Base-by-base conservation (phyloP, 2,329 filamentous ascomycete species). In the Claviceps monticola region DNA sequence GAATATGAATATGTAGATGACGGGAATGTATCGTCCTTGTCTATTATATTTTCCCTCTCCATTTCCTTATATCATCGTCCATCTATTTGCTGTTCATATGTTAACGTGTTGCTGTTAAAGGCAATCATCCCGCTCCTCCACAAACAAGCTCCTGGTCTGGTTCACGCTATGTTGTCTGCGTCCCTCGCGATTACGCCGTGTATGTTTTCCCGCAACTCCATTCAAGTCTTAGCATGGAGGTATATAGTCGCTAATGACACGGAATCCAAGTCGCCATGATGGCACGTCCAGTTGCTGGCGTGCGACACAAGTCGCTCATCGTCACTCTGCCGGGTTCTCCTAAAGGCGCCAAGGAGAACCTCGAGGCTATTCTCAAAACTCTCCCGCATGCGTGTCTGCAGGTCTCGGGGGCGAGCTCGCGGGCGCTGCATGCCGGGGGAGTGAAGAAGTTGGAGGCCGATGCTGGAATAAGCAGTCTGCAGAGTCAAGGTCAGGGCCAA, bases 381-480 rank as follows among this genome's bases (percentile, higher is more conserved):
- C 70, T 98, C 5, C 90, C 91, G 0, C 93, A 98, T 68, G 93
- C 93, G n/a, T 98, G 93, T 59, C 71, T 86, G 7, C 91, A 97
- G 70, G 86, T 88, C 29, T 81, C 86, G 0, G 93, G 91, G 1
- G 82, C 80, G 14, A 81, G 95, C 62, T 97, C 93, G 0, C 78
- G 93, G 58, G 66, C 72, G 0, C 69, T 96, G 5, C 93, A 98
- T 65, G 74, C 75, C 0, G 89, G 89, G 2, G 91, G 93, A 1
- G 74, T 91, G 0, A 82, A 86, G 70, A 88, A 86, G 62, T 76
- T 97, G 0, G 93, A 97, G 65, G 73, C 80, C 13, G 89, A 96
- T 4, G 88, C 88, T 14, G 88, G 88, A 0, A 67, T 91, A 23
- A 50, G 54, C 29, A 54, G 55, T n/a, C 56, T 56, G 14, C 64